phyloP scores from a whole-genome alignment of 768 basidiomycete genomes.

The Strobilomyces echinocephalus region DNA sequence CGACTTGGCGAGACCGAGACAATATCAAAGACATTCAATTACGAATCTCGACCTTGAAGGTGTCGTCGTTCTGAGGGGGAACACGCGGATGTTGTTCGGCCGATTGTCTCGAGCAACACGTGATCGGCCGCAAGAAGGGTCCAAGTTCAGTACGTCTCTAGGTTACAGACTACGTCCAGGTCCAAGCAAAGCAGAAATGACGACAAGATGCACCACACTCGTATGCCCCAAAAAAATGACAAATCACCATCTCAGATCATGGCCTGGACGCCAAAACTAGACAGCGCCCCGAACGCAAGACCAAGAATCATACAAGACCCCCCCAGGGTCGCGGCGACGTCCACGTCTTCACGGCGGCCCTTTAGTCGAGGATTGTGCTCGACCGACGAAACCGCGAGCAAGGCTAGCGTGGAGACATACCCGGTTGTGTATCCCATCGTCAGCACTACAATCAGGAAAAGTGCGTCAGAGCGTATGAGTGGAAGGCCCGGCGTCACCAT shows the following conservation, averaged over 20 bases:
- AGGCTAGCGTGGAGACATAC: slow-evolving; percentile 67
- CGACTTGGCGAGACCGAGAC: not conserved
- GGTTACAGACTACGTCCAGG: not conserved
- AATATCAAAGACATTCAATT: not conserved
- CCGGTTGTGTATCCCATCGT: slow-evolving; percentile 73
- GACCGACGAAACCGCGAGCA: slow-evolving; percentile 75
- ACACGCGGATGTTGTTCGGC: not conserved
- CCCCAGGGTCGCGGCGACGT: slow-evolving; percentile 40
- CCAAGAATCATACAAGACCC: slow-evolving; percentile 72
- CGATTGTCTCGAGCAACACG: not conserved
- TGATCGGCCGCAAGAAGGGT: not conserved
- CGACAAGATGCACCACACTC: too few relatives aligned
- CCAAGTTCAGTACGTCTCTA: too few relatives aligned
- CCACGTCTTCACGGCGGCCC: slow-evolving; percentile 76
- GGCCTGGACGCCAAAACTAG: slow-evolving; percentile 73
- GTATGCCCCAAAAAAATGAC: not conserved
- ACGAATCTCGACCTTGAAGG: not conserved
- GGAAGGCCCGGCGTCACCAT: slow-evolving; percentile 22
- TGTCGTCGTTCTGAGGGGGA: not conserved
- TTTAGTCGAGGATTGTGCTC: slow-evolving; percentile 37
- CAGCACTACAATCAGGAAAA: slow-evolving; percentile 70
- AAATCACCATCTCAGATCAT: slow-evolving; percentile 33
- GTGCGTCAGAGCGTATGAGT: slow-evolving; percentile 67
- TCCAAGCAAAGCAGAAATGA: too few relatives aligned
- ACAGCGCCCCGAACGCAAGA: slow-evolving; percentile 65